phyloP scores from a whole-genome alignment of 768 basidiomycete genomes.

The Coprinellus micaceus region DNA sequence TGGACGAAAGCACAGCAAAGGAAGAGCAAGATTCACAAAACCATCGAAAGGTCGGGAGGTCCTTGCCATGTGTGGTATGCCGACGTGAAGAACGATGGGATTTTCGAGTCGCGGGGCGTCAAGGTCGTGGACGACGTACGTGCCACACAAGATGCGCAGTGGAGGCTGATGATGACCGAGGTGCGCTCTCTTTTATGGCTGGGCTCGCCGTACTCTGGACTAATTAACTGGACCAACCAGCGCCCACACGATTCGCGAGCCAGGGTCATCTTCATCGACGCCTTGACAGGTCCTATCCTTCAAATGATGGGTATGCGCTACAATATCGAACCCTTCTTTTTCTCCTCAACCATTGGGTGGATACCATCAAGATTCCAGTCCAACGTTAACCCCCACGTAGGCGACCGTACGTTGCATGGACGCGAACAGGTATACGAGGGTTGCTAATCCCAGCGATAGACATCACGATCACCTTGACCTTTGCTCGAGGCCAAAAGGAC shows the following conservation, averaged over 20 bases:
- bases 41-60: background rate
- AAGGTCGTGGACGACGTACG: constrained; percentile 27
- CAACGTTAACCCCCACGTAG: constrained; percentile 26
- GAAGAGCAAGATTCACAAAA: constrained; percentile 31
- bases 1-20: constrained; percentile 45
- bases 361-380: constrained; percentile 59
- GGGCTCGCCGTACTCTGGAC: background rate
- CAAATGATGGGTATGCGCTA: constrained; percentile 60
- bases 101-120: constrained; percentile 25
- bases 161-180: constrained; percentile 20
- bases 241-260: constrained; percentile 28
- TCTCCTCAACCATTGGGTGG: constrained; percentile 58
- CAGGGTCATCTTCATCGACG: constrained; percentile 49
- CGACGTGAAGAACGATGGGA: constrained; percentile 33
- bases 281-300: constrained; percentile 45
- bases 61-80: constrained; percentile 33
- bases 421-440: no score
- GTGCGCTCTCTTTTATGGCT: constrained; percentile 27
- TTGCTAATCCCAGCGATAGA: constrained; percentile 31
- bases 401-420: constrained; percentile 35
- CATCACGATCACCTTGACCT: constrained; percentile 53
- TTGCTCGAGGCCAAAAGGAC: constrained; percentile 37
- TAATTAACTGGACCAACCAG: background rate
- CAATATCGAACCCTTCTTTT: constrained; percentile 59
- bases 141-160: constrained; percentile 21